Evolutionary conservation across 1,284 basidiomycete genomes (phyloP), one percentile per base, ranked within the genome.

Genomic region (Ceratobasidium sp.): DNA sequence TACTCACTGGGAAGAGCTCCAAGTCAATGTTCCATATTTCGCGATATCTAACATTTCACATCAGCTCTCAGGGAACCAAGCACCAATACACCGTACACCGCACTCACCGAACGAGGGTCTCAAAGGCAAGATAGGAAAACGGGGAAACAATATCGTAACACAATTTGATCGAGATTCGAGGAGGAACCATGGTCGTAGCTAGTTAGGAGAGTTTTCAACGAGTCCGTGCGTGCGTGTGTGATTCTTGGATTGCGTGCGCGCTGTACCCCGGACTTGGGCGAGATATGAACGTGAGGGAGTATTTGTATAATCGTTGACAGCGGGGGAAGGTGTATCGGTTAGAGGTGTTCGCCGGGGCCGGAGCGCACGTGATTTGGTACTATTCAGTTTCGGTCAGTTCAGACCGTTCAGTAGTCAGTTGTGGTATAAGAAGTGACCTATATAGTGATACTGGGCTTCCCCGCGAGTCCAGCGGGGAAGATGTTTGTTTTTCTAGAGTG

Each of bases 141-240:
- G 66, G 66, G 27, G 66, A 69, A 19, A 69, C 66, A 47, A 69
- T 47, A 69, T 69, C 66, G 45, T 69, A 69, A 53, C 54, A 69
- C 36, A 69, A 54, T 69, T 69, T 69, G 66, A 69, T 57, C 51
- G 66, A 57, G 41, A 69, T 57, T 11, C 54, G 66, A 48, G 66
- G 66, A 56, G 66, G 66, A 29, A 31, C 54, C 66, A 69, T 69
- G 33, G 36, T 54, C 14, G 11, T 24, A n/a, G 17, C 29, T 24
- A 36, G 33, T 24, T 56, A n/a, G 44, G n/a, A 22, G 51, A 41
- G 24, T 24, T 41, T 41, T 41, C 36, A 27, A 24, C 63, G 17
- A 33, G 27, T 19, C 29, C 45, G 17, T 41, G 44, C 41, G 51
- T n/a, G 47, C 36, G 33, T 41, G 31, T 48, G 5, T 41, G 36